Evolutionary conservation across 768 basidiomycete species (phyloP), one percentile per base, ranked within the genome.

Genomic region (Lyophyllum decastes): DNA sequence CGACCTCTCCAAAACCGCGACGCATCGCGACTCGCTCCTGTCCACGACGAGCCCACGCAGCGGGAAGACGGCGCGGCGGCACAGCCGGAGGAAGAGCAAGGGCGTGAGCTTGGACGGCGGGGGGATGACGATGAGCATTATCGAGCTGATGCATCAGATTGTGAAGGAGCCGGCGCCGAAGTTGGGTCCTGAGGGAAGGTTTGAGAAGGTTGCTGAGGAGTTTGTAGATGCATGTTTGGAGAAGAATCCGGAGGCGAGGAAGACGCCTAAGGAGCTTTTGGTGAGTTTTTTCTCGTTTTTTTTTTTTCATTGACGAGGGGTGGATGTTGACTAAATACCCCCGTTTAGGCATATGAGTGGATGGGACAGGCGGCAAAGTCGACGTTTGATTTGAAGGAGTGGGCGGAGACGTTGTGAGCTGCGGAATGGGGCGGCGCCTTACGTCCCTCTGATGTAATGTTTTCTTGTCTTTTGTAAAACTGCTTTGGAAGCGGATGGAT

Each of bases 101-200:
- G 95, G 95, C 49, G 94, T 95, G 52, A 91, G 88, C 64, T 74
- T 96, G 58, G 91, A 94, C 68, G 94, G 94, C 25, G 91, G 91
- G 0, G 90, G 89, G 30, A 93, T 91, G 88, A 95, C 93, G 62
- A 97, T 99, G 95, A 92, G 89, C 65, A 98, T 99, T 72, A 78
- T 99, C 58, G 97, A 99, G 76, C 73, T 99, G 48, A 78, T 99
- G 65, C 97, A 98, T 68, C 93, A 98, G 68, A 98, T 99, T 67
- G 96, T 99, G 50, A 97, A 96, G 68, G 97, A 98, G 75, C 94
- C 95, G 54, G 96, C 97, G 24, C 97, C 97, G 40, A 81, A 84
- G 67, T 73, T 99, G 58, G 87, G 86, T 7, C 82, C 85, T 0
- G 85, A 88, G 56, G 88, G 86, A 38, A 79, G 75, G 43, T 83